Base-by-base conservation (phyloP, 2,329 filamentous ascomycete species). In the Triangularia setosa region DNA sequence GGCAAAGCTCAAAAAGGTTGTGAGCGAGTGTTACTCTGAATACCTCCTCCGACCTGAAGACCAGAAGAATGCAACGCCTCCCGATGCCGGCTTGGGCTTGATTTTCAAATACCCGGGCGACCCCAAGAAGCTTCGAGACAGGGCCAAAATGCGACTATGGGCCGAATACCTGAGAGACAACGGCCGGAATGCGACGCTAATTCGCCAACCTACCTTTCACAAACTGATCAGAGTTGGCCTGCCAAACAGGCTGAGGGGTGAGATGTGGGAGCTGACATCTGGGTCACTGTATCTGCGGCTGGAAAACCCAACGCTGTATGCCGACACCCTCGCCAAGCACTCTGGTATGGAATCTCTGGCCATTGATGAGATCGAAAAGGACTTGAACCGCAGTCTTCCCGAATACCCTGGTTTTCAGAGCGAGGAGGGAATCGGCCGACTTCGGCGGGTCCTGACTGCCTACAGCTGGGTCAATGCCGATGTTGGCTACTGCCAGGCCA, bases 301-400 rank as follows among this genome's bases (percentile, higher is more conserved):
- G 14, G 90, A 97, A 73, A 92, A 90, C 64, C 95, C 95, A 1
- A 90, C 87, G 11, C 80, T 94, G 4, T 99, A 94, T 73, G 80
- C 84, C 54, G 92, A 99, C 64, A 98, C 93, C 0, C 80, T 99
- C 54, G 82, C 86, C 60, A 94, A 95, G 73, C 93, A 90, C 71
- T 86, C 90, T 6, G 95, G 95, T 7, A 86, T 90, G 73, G 91
- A 96, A 69, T 98, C 94, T 11, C 84, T 99, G 66, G 95, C 95
- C 54, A 98, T 98, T 71, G 95, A 99, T 75, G 95, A 99, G 81
- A 99, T 99, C 69, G 95, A 99, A 75, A 99, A 99, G 77, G 95
- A 99, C 74, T 80, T 99, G 58, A 99, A 99, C 77, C 88, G 95
- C 69, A 97, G 93, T 81, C 80, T 99, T 69, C 95, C 95, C 1